Evolutionary conservation across 441 rosid species (phyloP), one percentile per base, ranked within the genome.

Genomic region (Adansonia madagascariensis): DNA sequence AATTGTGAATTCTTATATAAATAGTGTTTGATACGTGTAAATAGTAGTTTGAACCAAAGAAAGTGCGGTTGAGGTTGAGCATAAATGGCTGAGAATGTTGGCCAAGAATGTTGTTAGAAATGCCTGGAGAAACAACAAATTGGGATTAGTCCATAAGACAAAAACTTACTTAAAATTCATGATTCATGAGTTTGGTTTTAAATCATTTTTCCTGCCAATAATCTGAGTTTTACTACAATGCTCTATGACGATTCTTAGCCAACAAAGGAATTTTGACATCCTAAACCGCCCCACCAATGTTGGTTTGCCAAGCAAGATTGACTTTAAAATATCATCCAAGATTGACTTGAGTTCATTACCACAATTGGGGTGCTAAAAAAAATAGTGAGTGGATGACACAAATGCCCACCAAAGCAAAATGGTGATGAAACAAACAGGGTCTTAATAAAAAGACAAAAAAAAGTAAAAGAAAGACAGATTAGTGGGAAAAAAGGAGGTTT

Each of bases 211-310:
- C 70, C 9, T 17, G 10, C 22, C 50, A n/a, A 65, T 41, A 65
- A 7, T 41, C 22, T 41, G 70, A 41, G n/a, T 39, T 65, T 65
- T 65, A 65, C 49, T 65, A 47, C 11, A 24, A 47, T 47, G 70
- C 22, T 41, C n/a, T 55, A 35, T 68, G 31, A 47, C 22, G 43
- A 55, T 63, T 17, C 35, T 44, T 66, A 53, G 41, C 22, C 20
- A 75, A 27, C 62, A 56, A 72, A 31, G 62, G 52, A 63, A 44
- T 11, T 52, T 22, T 14, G 71, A 8, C 10, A 65, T 9, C 3
- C 55, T 56, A 55, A 81, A 76, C 84, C 85, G 81, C 75, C 86
- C 82, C 69, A 81, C 84, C 81, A 71, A 66, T 53, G 56, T 80
- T 62, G 76, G 62, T n/a, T 75, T 74, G 81, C 80, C 88, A 80